Percentiles rank a stretch among this genome's conserved stretches.
Conservation (phyloP, 371 early-diverging fungal genomes). For the Haplosporangium sp. region DNA sequence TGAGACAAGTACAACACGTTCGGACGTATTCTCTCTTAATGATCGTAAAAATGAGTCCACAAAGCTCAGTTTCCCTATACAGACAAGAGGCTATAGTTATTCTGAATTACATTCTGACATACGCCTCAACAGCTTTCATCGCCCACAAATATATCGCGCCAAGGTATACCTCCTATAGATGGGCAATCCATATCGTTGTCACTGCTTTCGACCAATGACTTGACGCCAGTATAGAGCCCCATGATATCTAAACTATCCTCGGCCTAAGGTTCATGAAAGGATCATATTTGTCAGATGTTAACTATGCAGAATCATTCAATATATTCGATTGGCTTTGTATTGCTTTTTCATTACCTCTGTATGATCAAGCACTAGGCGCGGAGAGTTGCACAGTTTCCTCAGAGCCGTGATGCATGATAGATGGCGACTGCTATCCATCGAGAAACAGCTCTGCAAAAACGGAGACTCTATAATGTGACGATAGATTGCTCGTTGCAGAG, state of each 20-base stretch:
- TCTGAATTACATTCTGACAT: no score
- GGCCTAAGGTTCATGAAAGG: neutral
- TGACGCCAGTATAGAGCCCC: constrained; percentile 30
- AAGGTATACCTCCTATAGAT: constrained; percentile 17
- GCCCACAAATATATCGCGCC: neutral
- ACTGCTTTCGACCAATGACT: neutral
- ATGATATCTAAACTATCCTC: constrained; percentile 11
- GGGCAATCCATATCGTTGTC: neutral
- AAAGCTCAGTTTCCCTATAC: constrained; percentile 59
- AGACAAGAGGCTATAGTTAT: no score
- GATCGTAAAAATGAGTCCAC: constrained; percentile 53
- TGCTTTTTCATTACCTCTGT: constrained; percentile 17
- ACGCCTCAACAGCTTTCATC: no score
- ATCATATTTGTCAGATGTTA: no score
- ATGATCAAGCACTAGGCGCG: constrained; percentile 43
- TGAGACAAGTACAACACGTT: constrained; percentile 77
- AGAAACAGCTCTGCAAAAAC: constrained; percentile 31
- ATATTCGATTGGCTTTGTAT: neutral
- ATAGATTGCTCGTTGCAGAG: constrained; percentile 58
- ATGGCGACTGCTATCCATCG: constrained; percentile 40
- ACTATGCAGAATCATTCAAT: neutral
- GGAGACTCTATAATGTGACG: constrained; percentile 55
- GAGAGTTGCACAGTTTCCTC: constrained; percentile 62
- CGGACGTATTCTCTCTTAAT: constrained; percentile 54
- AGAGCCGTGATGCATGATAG: constrained; percentile 59